A percentile compares a stretch with the other conserved stretches of the same genome.
phyloP scores from a whole-genome alignment of 176 grass and related monocot genomes.

The Calamus simplicifolius region DNA sequence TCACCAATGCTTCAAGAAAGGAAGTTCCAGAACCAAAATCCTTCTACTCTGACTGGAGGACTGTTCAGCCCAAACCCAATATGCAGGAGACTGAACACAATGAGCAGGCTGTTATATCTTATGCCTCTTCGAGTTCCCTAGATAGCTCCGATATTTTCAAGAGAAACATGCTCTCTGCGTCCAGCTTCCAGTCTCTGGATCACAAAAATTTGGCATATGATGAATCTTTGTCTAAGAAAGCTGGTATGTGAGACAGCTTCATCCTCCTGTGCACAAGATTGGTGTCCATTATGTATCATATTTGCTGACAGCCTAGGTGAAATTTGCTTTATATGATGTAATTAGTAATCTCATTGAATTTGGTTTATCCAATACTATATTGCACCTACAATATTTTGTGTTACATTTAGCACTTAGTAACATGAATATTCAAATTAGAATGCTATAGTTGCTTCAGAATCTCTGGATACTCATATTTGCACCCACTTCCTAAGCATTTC shows the following conservation, averaged over 20 bases:
- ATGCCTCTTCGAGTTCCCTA: slow-evolving; percentile 31
- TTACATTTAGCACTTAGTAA: no score
- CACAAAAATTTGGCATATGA: not conserved
- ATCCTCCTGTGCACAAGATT: no score
- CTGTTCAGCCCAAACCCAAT: slow-evolving; percentile 25
- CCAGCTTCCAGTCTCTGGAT: not conserved
- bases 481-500: no score
- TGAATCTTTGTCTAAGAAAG: slow-evolving; percentile 16
- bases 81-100: slow-evolving; percentile 17
- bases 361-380: no score
- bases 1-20: slow-evolving; percentile 34
- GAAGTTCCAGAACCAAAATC: slow-evolving; percentile 22
- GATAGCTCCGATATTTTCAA: slow-evolving; percentile 19
- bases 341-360: no score
- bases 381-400: no score
- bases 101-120: slow-evolving; percentile 21
- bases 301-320: no score
- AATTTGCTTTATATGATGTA: no score
- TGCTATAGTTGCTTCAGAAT: no score
- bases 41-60: slow-evolving; percentile 15
- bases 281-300: no score
- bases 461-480: no score
- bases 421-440: no score
- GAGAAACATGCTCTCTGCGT: slow-evolving; percentile 23
- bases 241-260: slow-evolving; percentile 19